Conservation (phyloP, 305 asterid genomes). For the Solanum hybrid region DNA sequence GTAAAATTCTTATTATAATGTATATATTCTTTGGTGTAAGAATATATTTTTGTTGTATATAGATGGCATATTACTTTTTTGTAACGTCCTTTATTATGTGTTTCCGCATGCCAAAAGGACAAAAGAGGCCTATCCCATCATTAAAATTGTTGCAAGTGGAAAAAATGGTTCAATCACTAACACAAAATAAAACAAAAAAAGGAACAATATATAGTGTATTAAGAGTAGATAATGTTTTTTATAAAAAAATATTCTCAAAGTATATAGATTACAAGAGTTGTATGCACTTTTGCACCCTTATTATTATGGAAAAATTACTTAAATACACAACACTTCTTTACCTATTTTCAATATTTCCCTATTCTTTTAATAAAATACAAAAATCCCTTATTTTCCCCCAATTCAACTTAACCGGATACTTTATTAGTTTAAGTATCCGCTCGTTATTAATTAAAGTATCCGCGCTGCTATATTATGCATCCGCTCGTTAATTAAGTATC, state of each 20-base stretch:
- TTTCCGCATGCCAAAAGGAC: neutral
- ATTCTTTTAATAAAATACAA: too few relatives aligned
- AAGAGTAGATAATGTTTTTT: neutral
- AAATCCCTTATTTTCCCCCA: too few relatives aligned
- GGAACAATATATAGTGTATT: neutral
- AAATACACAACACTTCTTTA: too few relatives aligned
- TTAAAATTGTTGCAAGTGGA: slow-evolving; percentile 5
- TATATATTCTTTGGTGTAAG: neutral
- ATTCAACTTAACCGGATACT: too few relatives aligned
- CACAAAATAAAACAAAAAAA: neutral
- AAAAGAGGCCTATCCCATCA: neutral
- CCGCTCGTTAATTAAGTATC: too few relatives aligned
- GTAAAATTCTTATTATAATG: neutral
- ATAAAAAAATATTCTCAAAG: neutral
- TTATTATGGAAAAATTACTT: too few relatives aligned
- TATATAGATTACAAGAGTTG: neutral
- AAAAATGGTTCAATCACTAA: neutral
- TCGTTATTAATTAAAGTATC: too few relatives aligned
- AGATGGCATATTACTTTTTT: neutral
- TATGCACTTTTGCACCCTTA: neutral
- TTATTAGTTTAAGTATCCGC: too few relatives aligned
- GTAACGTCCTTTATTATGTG: neutral
- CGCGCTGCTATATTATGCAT: too few relatives aligned
- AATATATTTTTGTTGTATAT: neutral
- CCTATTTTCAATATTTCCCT: too few relatives aligned